Evolutionary conservation across 768 basidiomycete species (phyloP).

Genomic region (Cantharellus cinnabarinus): DNA sequence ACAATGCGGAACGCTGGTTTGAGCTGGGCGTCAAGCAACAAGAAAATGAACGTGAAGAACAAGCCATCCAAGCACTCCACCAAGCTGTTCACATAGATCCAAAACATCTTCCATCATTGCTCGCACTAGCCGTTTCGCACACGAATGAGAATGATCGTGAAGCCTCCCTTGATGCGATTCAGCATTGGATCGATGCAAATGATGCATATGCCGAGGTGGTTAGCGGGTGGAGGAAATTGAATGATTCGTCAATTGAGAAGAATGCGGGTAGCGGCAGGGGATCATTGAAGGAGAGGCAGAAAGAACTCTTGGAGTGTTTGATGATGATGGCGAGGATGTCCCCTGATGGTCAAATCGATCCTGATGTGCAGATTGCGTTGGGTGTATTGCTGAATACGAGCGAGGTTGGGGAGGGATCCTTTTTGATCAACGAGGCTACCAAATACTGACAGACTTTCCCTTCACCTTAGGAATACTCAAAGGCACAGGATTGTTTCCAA

Average conservation of each 20-base stretch:
- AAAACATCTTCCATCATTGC: slow-evolving; percentile 55
- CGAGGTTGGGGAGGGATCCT: slow-evolving; percentile 32
- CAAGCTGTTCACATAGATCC: slow-evolving; percentile 70
- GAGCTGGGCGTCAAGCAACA: slow-evolving; percentile 92
- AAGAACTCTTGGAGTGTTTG: slow-evolving; percentile 47
- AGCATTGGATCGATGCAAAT: slow-evolving; percentile 61
- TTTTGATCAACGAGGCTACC: not conserved
- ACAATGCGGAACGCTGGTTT: slow-evolving; percentile 62
- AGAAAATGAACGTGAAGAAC: slow-evolving; percentile 86
- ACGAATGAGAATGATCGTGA: slow-evolving; percentile 71
- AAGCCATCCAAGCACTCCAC: slow-evolving; percentile 69
- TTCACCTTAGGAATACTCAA: slow-evolving; percentile 52
- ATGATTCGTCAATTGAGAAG: slow-evolving; percentile 16
- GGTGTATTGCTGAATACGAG: slow-evolving; percentile 77
- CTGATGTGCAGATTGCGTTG: slow-evolving; percentile 87
- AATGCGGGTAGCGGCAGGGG: slow-evolving; percentile 20
- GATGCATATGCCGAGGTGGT: slow-evolving; percentile 31
- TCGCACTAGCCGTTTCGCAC: slow-evolving; percentile 75
- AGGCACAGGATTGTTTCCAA: slow-evolving; percentile 85
- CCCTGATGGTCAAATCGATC: slow-evolving; percentile 46
- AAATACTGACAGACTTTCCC: slow-evolving; percentile 1
- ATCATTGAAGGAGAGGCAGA: slow-evolving; percentile 12
- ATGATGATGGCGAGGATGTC: slow-evolving; percentile 58
- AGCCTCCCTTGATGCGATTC: slow-evolving; percentile 60
- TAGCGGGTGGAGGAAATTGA: slow-evolving; percentile 17